Conservation (phyloP, 177 flowering plant genomes). For the Vitis hybrid region DNA sequence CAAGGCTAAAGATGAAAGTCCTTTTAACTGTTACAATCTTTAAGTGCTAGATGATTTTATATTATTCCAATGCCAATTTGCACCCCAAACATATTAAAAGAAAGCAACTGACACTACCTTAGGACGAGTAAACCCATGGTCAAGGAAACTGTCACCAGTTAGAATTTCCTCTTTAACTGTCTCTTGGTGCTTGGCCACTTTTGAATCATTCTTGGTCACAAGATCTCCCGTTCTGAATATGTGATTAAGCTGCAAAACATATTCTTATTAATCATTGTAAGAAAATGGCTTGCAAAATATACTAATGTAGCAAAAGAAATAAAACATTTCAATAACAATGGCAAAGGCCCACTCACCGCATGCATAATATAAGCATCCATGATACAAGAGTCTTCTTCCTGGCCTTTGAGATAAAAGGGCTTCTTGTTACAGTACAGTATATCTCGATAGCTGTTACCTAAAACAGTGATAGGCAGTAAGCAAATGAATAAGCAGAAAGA, state of each 20-base stretch:
- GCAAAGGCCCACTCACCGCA: conserved; percentile 47
- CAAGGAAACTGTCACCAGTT: conserved; percentile 49
- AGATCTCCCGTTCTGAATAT: conserved; percentile 69
- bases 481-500: background rate
- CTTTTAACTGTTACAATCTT: too few species aligned
- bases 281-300: background rate
- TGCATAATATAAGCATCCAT: conserved; percentile 93
- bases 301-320: conserved; percentile 2
- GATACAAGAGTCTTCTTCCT: conserved; percentile 67
- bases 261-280: background rate
- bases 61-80: too few species aligned
- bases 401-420: conserved; percentile 84
- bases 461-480: background rate
- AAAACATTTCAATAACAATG: background rate
- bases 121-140: conserved; percentile 97
- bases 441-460: conserved; percentile 86
- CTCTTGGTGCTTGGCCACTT: conserved; percentile 47
- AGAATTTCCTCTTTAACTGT: conserved; percentile 21
- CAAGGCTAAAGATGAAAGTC: too few species aligned
- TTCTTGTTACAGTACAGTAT: conserved; percentile 82
- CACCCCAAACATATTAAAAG: background rate
- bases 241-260: conserved; percentile 47
- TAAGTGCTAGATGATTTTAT: too few species aligned
- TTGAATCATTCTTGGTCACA: conserved; percentile 68
- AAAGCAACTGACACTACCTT: conserved; percentile 47